These are phyloP conservation scores for Blastosporella zonata DNA, from an alignment of 1,284 basidiomycete genomes.

Conservation along the genomic window DNA sequence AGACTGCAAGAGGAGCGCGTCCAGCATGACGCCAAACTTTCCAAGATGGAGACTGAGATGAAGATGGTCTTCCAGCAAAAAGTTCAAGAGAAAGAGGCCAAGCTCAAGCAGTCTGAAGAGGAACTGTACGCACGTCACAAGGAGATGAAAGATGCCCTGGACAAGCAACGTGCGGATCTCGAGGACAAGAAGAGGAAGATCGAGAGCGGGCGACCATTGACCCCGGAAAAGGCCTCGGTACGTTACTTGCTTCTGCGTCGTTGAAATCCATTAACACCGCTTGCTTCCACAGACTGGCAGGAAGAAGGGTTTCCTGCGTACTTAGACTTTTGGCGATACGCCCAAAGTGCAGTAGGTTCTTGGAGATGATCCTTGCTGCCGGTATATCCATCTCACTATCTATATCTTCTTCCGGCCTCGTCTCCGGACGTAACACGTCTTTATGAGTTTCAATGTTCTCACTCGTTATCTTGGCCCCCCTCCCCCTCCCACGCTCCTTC, in stretches of 20 bases:
- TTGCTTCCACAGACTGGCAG: constrained; percentile 46
- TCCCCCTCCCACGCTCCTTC: constrained; percentile 53
- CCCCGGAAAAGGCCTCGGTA: constrained; percentile 87
- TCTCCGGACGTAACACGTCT: constrained; percentile 11
- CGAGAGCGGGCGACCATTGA: constrained; percentile 91
- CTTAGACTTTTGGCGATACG: constrained; percentile 35
- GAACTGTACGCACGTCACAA: constrained; percentile 96
- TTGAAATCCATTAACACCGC: constrained; percentile 11
- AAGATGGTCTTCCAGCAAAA: constrained; percentile 99
- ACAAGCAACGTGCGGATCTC: constrained; percentile 93
- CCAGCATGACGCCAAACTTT: constrained; percentile 91
- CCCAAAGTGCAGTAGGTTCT: constrained; percentile 10
- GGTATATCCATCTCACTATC: constrained; percentile 19
- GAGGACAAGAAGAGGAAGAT: constrained; percentile 98
- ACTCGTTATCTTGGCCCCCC: constrained; percentile 44
- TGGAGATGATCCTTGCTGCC: constrained; percentile 13
- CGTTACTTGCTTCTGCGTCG: constrained; percentile 27
- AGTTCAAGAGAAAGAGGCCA: constrained; percentile 96
- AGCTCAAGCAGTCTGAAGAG: constrained; percentile 97
- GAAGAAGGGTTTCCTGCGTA: constrained; percentile 77
- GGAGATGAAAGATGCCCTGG: constrained; percentile 98
- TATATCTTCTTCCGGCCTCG: constrained; percentile 28
- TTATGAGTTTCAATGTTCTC: constrained; percentile 37
- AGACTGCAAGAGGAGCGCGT: constrained; percentile 94
- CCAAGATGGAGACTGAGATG: constrained; percentile 99